phyloP scores from a whole-genome alignment of 2,329 filamentous ascomycete species.

The Alternaria consortialis region DNA sequence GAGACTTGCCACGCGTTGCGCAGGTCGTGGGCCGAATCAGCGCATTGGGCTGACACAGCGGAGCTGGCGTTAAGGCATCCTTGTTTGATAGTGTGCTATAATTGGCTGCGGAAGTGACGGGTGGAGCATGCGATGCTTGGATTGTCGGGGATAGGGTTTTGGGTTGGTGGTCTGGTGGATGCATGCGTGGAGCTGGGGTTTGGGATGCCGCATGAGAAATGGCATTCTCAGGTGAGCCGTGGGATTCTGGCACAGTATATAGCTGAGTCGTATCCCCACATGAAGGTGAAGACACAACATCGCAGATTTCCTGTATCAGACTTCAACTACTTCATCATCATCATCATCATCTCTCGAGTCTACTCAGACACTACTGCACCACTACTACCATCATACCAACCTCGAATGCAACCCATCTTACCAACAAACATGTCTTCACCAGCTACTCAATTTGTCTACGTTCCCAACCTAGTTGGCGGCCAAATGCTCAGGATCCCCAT shows the following conservation, averaged over 20 bases:
- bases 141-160: constrained; percentile 34
- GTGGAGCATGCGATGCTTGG: constrained; percentile 19
- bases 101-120: constrained; percentile 10
- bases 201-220: constrained; percentile 7
- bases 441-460: constrained; percentile 48
- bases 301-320: constrained; percentile 2
- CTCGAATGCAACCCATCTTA: constrained; percentile 2
- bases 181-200: constrained; percentile 30
- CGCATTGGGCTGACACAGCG: constrained; percentile 18
- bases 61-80: constrained; percentile 20
- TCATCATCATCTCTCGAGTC: background rate
- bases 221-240: constrained; percentile 11
- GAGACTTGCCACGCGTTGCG: constrained; percentile 35
- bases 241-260: constrained; percentile 14
- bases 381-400: background rate
- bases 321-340: background rate
- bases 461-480: constrained; percentile 50
- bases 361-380: background rate
- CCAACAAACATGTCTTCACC: constrained; percentile 41
- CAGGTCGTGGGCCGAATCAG: constrained; percentile 29
- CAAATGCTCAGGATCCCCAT: constrained; percentile 50
- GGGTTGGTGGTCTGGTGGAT: constrained; percentile 27
- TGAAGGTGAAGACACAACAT: constrained; percentile 1
- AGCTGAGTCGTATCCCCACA: constrained; percentile 12
- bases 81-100: constrained; percentile 6